Evolutionary conservation across 2,329 filamentous ascomycete species (phyloP), one percentile per base, ranked within the genome.

Genomic region (Elsinoe australis): DNA sequence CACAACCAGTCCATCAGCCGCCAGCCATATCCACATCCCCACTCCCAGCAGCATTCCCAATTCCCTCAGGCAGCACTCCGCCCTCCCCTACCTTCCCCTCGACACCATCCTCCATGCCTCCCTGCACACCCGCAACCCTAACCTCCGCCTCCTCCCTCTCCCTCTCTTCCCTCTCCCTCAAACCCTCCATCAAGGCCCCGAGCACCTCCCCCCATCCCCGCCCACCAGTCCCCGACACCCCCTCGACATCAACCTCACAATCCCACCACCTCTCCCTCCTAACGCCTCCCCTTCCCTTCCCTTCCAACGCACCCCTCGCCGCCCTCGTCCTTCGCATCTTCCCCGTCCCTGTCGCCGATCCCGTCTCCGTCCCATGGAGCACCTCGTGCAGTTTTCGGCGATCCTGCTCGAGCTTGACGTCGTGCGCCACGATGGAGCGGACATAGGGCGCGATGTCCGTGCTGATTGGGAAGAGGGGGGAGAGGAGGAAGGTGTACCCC

Each of bases 361-460:
- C 26, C 2, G 29, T 46, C 10, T 26, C 33, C 12, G 38, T 48
- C 2, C 58, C 54, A 32, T 60, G 62, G 10, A 63, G 64, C 1
- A 63, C 63, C 0, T 74, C 75, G 54, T 78, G 79, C 7, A 85
- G 64, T 14, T 75, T 74, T 5, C 77, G 62, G 8, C 87, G 77
- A 54, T 87, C 78, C 52, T 79, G 71, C 58, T 87, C 83, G 1
- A 92, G 74, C 1, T 72, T 73, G 15, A 79, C 69, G 56, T 96
- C 90, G 59, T 83, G 85, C 0, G 80, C 73, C 1, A 90, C 80
- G 51, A 98, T 96, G 29, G 76, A 74, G 8, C 94, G 84, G n/a
- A 96, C 78, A 62, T 87, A 96, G 0, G 94, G 92, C 0, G 88
- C 89, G 1, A 96, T 71, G 54, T 98, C 92, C 0, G 83, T 73